phyloP scores from a whole-genome alignment of 1,139 yeast genomes.

The Kodamaea arcana region DNA sequence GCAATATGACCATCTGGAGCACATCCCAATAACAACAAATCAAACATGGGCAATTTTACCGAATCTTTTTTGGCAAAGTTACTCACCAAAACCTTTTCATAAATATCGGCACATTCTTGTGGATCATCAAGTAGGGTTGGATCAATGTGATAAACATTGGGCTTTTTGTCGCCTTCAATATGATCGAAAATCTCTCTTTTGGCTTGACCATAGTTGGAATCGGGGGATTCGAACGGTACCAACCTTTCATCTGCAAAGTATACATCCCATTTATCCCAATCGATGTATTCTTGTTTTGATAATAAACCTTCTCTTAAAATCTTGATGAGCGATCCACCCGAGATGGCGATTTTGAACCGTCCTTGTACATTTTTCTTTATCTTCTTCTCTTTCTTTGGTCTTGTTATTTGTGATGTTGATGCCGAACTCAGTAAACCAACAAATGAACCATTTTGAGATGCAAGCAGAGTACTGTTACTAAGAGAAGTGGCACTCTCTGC shows the following conservation, averaged over 20 bases:
- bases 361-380: slow-evolving; percentile 48
- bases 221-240: slow-evolving; percentile 63
- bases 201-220: slow-evolving; percentile 87
- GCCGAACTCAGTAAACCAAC: slow-evolving; percentile 1
- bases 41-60: slow-evolving; percentile 93
- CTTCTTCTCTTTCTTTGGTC: slow-evolving; percentile 30
- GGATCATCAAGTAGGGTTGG: slow-evolving; percentile 76
- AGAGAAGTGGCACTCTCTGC: slow-evolving; percentile 10
- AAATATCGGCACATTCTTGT: slow-evolving; percentile 90
- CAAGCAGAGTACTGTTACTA: slow-evolving; percentile 4
- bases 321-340: slow-evolving; percentile 88
- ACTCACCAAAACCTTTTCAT: slow-evolving; percentile 78
- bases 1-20: slow-evolving; percentile 99
- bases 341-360: slow-evolving; percentile 83
- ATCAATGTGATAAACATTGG: slow-evolving; percentile 79
- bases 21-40: slow-evolving; percentile 84
- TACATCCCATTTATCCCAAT: slow-evolving; percentile 82
- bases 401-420: slow-evolving; percentile 4
- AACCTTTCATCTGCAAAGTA: slow-evolving; percentile 72
- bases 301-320: slow-evolving; percentile 83
- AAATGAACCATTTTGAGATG: background rate
- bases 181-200: slow-evolving; percentile 76
- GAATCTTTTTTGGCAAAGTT: slow-evolving; percentile 97
- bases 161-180: slow-evolving; percentile 50
- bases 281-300: slow-evolving; percentile 53